Evolutionary conservation across 345 rosid genomes (phyloP).

Genomic region (Viola odorata): DNA sequence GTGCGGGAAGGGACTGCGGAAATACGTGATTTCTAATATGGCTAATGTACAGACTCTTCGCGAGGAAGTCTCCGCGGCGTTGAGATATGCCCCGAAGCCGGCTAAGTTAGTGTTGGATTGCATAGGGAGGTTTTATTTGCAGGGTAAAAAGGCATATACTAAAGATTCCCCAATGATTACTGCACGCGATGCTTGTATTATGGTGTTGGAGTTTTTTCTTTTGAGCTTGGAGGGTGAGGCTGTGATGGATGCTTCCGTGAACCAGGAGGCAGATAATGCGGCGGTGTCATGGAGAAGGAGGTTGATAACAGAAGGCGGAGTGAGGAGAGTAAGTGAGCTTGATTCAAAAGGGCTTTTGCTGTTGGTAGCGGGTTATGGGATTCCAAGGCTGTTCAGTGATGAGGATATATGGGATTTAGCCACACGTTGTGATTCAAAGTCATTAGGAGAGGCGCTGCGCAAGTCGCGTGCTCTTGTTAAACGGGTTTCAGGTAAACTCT

Average conservation of each 20-base stretch:
- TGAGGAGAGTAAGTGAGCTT: slow-evolving; percentile 33
- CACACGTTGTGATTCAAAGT: slow-evolving; percentile 30
- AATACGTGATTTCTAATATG: slow-evolving; percentile 34
- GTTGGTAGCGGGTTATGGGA: slow-evolving; percentile 54
- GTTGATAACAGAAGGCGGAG: slow-evolving; percentile 55
- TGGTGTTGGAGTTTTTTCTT: slow-evolving; percentile 52
- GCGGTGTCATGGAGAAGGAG: slow-evolving; percentile 67
- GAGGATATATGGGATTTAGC: slow-evolving; percentile 59
- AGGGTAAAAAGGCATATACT: slow-evolving; percentile 49
- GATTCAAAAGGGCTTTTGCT: slow-evolving; percentile 78
- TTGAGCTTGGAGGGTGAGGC: slow-evolving; percentile 15
- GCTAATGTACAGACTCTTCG: slow-evolving; percentile 36
- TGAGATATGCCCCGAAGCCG: slow-evolving; percentile 48
- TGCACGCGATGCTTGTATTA: slow-evolving; percentile 49
- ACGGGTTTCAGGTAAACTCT: slow-evolving; percentile 46
- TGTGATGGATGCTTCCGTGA: slow-evolving; percentile 13
- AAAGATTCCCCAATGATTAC: slow-evolving; percentile 40
- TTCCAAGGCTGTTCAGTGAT: slow-evolving; percentile 42
- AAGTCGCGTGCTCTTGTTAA: slow-evolving; percentile 38
- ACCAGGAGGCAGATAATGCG: slow-evolving; percentile 41
- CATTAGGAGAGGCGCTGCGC: slow-evolving; percentile 37
- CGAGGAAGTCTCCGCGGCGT: slow-evolving; percentile 44
- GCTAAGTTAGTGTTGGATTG: slow-evolving; percentile 66
- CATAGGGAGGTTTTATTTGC: slow-evolving; percentile 56
- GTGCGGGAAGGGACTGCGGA: slow-evolving; percentile 53